These are phyloP conservation scores for Chenopodium berlandieri DNA, from an alignment of 148 eudicot species.

Conservation along the genomic window DNA sequence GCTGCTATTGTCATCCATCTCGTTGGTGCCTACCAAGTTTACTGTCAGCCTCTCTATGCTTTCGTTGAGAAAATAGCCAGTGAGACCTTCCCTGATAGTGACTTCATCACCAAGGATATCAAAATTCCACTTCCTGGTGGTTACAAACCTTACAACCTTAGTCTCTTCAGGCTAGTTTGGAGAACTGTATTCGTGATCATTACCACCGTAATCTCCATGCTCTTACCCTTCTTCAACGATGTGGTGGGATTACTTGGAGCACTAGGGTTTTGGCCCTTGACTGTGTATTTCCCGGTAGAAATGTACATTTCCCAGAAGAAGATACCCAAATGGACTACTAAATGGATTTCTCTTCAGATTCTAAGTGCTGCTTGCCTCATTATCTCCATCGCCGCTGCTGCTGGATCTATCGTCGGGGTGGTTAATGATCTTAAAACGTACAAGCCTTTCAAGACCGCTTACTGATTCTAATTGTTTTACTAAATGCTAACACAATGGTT, in stretches of 20 bases:
- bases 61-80: slow-evolving; percentile 40
- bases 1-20: slow-evolving; percentile 52
- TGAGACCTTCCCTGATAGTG: slow-evolving; percentile 34
- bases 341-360: slow-evolving; percentile 46
- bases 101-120: slow-evolving; percentile 42
- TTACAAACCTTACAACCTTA: slow-evolving; percentile 33
- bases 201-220: slow-evolving; percentile 52
- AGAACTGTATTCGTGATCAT: slow-evolving; percentile 47
- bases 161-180: slow-evolving; percentile 45
- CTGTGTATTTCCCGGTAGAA: slow-evolving; percentile 50
- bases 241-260: slow-evolving; percentile 59
- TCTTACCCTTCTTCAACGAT: slow-evolving; percentile 53
- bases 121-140: slow-evolving; percentile 35
- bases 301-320: slow-evolving; percentile 53
- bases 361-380: slow-evolving; percentile 47
- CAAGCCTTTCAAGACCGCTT: slow-evolving; percentile 43
- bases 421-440: slow-evolving; percentile 41
- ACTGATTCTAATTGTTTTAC: slow-evolving; percentile 22
- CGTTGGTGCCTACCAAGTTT: slow-evolving; percentile 60
- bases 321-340: slow-evolving; percentile 50
- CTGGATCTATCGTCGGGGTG: slow-evolving; percentile 53
- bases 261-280: slow-evolving; percentile 63
- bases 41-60: slow-evolving; percentile 53
- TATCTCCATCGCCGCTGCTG: slow-evolving; percentile 46
- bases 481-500: neutral